Conservation (phyloP, 495 filamentous ascomycete genomes). For the Viridothelium virens region DNA sequence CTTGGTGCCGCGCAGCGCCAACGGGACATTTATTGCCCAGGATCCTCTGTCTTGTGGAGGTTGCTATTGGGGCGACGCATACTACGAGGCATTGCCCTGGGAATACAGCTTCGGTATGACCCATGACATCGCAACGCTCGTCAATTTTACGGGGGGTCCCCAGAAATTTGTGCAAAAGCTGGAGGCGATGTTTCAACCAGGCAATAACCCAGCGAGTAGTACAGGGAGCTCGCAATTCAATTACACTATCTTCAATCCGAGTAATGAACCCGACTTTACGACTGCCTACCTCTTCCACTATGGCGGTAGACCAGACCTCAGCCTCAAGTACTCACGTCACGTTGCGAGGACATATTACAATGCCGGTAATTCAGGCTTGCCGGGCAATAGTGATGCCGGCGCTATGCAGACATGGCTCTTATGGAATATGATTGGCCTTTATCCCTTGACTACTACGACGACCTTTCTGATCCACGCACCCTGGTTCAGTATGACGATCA, state of each 20-base stretch:
- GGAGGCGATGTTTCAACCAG: slow-evolving; percentile 52
- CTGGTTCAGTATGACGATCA: slow-evolving; percentile 56
- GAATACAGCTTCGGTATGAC: slow-evolving; percentile 62
- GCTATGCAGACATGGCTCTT: slow-evolving; percentile 64
- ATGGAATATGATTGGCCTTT: slow-evolving; percentile 65
- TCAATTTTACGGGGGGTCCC: slow-evolving; percentile 51
- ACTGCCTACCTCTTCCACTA: slow-evolving; percentile 67
- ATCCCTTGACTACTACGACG: slow-evolving; percentile 56
- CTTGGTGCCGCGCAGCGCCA: slow-evolving; percentile 50
- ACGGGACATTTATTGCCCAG: slow-evolving; percentile 48
- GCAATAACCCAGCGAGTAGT: slow-evolving; percentile 33
- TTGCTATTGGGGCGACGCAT: slow-evolving; percentile 60
- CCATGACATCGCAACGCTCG: slow-evolving; percentile 57
- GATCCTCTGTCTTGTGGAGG: slow-evolving; percentile 56
- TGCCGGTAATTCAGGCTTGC: slow-evolving; percentile 42
- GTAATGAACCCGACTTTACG: slow-evolving; percentile 63
- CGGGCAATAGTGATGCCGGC: slow-evolving; percentile 61
- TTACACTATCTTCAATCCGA: slow-evolving; percentile 58
- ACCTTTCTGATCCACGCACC: slow-evolving; percentile 58
- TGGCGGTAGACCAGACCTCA: slow-evolving; percentile 51
- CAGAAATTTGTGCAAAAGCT: slow-evolving; percentile 54
- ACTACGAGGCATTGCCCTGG: slow-evolving; percentile 61
- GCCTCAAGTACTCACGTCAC: slow-evolving; percentile 47
- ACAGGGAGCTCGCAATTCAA: slow-evolving; percentile 36
- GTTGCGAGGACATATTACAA: slow-evolving; percentile 51